Evolutionary conservation across 2,329 filamentous ascomycete species (phyloP).

Genomic region (Amauroascus verrucosus): DNA sequence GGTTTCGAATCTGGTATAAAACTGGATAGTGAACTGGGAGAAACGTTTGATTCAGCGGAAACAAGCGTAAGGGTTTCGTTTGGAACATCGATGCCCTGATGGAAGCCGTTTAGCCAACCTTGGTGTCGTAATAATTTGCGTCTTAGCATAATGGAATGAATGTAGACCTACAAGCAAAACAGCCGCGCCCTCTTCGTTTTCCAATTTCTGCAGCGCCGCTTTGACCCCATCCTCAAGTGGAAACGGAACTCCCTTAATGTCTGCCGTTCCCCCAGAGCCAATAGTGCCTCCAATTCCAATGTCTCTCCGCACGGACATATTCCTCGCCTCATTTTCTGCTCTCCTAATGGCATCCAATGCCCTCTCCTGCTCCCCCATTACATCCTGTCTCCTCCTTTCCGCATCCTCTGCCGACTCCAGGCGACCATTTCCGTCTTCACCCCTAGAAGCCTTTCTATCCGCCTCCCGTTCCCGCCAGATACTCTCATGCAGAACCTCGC

Average conservation of each 20-base stretch:
- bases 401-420: slow-evolving; percentile 16
- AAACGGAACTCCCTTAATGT: slow-evolving; percentile 41
- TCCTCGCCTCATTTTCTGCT: slow-evolving; percentile 48
- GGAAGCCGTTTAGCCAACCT: slow-evolving; percentile 13
- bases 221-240: slow-evolving; percentile 45
- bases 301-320: slow-evolving; percentile 43
- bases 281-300: slow-evolving; percentile 37
- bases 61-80: slow-evolving; percentile 49
- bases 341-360: slow-evolving; percentile 48
- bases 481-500: slow-evolving; percentile 45
- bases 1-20: slow-evolving; percentile 46
- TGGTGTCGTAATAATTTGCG: slow-evolving; percentile 19
- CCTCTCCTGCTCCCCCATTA: slow-evolving; percentile 54
- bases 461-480: slow-evolving; percentile 47
- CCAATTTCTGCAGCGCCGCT: slow-evolving; percentile 38
- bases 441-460: slow-evolving; percentile 27
- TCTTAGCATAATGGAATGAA: slow-evolving; percentile 9
- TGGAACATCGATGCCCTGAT: slow-evolving; percentile 32
- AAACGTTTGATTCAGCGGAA: slow-evolving; percentile 33
- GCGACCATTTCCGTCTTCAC: not conserved
- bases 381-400: slow-evolving; percentile 34
- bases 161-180: slow-evolving; percentile 40
- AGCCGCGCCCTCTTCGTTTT: slow-evolving; percentile 29
- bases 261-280: slow-evolving; percentile 19
- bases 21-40: slow-evolving; percentile 36